A percentile compares a stretch with the other conserved stretches of the same genome.
Conservation (phyloP, 805 yeast species). For the Hyphopichia homilentoma region DNA sequence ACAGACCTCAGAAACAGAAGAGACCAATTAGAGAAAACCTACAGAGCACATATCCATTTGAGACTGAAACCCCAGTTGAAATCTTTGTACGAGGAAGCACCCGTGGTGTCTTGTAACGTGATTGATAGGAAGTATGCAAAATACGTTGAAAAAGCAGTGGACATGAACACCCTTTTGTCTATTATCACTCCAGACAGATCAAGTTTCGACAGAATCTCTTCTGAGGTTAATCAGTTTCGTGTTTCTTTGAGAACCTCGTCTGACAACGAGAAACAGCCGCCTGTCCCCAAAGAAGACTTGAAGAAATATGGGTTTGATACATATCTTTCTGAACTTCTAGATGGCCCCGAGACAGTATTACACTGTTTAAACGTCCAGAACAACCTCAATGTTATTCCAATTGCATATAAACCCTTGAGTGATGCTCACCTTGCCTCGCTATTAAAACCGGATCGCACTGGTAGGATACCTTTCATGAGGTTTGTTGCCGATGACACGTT, state of each 20-base stretch:
- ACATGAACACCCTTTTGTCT: slow-evolving; percentile 51
- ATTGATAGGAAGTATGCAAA: slow-evolving; percentile 47
- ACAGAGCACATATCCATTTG: slow-evolving; percentile 33
- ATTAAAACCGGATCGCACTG: slow-evolving; percentile 25
- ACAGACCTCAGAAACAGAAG: slow-evolving; percentile 19
- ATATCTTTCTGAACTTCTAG: slow-evolving; percentile 62
- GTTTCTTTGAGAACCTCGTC: slow-evolving; percentile 55
- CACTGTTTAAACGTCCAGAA: slow-evolving; percentile 62
- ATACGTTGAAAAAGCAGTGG: slow-evolving; percentile 56
- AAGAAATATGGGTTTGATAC: slow-evolving; percentile 71
- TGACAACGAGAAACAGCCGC: slow-evolving; percentile 13
- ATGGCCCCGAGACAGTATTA: slow-evolving; percentile 71
- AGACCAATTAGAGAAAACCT: slow-evolving; percentile 40
- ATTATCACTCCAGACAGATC: slow-evolving; percentile 55
- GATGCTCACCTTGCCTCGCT: slow-evolving; percentile 35
- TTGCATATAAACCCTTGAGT: slow-evolving; percentile 45
- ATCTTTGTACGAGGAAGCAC: slow-evolving; percentile 63
- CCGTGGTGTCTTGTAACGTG: slow-evolving; percentile 60
- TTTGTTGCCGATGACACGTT: slow-evolving; percentile 58
- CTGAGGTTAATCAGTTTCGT: slow-evolving; percentile 35
- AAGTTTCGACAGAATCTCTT: slow-evolving; percentile 46
- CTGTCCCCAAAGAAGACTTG: slow-evolving; percentile 30
- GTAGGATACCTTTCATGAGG: slow-evolving; percentile 47
- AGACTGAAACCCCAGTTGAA: slow-evolving; percentile 37
- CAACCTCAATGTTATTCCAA: slow-evolving; percentile 57